These are phyloP conservation scores for Boehmeria nivea DNA, from an alignment of 306 rosid species.

Conservation along the genomic window DNA sequence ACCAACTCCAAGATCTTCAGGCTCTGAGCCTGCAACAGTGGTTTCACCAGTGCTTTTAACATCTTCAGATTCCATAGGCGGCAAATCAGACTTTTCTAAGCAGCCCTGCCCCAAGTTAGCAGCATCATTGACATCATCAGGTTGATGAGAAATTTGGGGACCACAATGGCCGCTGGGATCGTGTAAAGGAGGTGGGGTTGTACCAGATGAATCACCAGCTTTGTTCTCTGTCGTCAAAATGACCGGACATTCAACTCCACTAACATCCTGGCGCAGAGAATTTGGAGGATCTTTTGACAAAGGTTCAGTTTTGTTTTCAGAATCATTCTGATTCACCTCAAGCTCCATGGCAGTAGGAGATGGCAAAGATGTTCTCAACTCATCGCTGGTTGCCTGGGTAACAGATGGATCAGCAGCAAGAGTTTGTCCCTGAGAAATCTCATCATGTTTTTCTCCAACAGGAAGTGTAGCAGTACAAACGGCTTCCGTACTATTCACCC, in stretches of 20 bases:
- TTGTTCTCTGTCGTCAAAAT: too few relatives aligned
- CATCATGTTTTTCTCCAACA: slow-evolving; percentile 21
- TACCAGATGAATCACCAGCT: too few relatives aligned
- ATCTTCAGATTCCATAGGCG: slow-evolving; percentile 15
- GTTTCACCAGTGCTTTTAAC: slow-evolving; percentile 15
- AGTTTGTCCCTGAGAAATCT: slow-evolving; percentile 25
- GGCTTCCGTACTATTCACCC: slow-evolving; percentile 24
- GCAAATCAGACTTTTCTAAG: not conserved
- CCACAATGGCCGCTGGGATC: not conserved
- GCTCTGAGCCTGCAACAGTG: slow-evolving; percentile 19
- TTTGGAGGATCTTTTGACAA: slow-evolving; percentile 30
- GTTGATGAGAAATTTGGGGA: not conserved
- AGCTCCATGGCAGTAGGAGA: slow-evolving; percentile 21
- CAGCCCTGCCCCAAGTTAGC: not conserved
- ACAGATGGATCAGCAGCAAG: slow-evolving; percentile 23
- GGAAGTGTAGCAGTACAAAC: slow-evolving; percentile 22
- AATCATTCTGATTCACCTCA: slow-evolving; percentile 23
- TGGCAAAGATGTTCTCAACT: slow-evolving; percentile 27
- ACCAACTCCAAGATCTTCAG: slow-evolving; percentile 12
- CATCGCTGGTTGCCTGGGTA: slow-evolving; percentile 17
- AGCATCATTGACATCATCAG: slow-evolving; percentile 5
- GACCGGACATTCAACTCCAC: slow-evolving; percentile 15
- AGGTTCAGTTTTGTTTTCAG: slow-evolving; percentile 27
- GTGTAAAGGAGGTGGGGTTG: too few relatives aligned
- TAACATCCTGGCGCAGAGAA: slow-evolving; percentile 29